These are phyloP conservation scores for Chlorella ohadii DNA, from an alignment of 139 green algal species.

Conservation along the genomic window DNA sequence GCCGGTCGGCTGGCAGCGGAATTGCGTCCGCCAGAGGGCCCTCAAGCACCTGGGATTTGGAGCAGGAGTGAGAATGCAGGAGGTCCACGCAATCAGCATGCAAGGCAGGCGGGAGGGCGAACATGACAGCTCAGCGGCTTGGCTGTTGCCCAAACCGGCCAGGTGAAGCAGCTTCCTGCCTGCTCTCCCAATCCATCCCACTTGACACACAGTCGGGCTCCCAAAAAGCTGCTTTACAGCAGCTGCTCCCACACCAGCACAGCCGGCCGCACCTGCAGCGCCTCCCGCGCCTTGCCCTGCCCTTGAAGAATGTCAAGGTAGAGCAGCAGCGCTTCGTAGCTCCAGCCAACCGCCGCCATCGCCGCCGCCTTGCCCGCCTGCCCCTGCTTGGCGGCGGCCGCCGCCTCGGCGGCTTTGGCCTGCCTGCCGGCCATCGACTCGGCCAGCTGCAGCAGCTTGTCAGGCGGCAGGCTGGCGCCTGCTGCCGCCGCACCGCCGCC, in stretches of 20 bases:
- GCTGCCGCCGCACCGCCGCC: conserved; percentile 1
- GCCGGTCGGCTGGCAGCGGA: conserved; percentile 50
- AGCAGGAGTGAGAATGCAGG: no score
- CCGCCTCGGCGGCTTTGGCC: conserved; percentile 6
- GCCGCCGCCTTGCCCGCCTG: not conserved
- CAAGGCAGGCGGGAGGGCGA: no score
- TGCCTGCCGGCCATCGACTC: conserved; percentile 67
- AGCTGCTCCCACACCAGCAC: no score
- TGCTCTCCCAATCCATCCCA: no score
- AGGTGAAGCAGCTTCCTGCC: no score
- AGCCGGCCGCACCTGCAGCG: conserved; percentile 34
- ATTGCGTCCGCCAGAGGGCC: conserved; percentile 16
- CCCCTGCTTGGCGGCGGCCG: not conserved
- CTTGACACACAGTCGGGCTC: no score
- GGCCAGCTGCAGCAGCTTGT: conserved; percentile 74
- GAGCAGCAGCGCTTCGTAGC: conserved; percentile 68
- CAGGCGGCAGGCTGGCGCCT: conserved; percentile 29
- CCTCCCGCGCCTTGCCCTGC: conserved; percentile 56
- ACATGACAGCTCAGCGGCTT: no score
- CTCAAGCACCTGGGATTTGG: conserved; percentile 22
- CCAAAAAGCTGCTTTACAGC: no score
- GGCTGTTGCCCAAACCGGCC: no score
- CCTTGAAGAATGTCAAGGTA: conserved; percentile 69
- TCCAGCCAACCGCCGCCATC: not conserved
- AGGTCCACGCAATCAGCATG: no score